A percentile compares a stretch with the other conserved stretches of the same genome.
These are phyloP conservation scores for Paracorniculantispora psalliotae DNA, from an alignment of 2,329 filamentous ascomycete species.

Conservation along the genomic window DNA sequence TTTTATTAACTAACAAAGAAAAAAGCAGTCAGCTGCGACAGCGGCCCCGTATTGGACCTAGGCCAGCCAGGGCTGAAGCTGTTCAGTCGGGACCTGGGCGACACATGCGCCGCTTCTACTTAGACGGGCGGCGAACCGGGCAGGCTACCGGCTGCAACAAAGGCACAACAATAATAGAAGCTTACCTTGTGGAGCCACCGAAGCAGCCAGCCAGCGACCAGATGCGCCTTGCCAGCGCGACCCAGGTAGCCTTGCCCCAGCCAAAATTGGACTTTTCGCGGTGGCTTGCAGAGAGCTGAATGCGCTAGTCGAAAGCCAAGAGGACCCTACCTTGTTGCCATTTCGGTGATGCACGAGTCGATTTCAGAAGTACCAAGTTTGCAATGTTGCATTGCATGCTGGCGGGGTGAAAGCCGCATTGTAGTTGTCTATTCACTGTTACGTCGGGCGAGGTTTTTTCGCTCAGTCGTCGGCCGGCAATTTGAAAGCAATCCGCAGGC, in stretches of 20 bases:
- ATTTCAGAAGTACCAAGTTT: not conserved
- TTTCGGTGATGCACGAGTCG: not conserved
- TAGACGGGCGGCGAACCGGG: not conserved
- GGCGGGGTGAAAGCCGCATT: not conserved
- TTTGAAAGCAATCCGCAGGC: too few relatives aligned
- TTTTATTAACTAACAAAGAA: not conserved
- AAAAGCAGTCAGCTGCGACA: not conserved
- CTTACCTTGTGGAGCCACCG: not conserved
- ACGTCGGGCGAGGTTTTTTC: too few relatives aligned
- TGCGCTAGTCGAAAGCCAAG: slow-evolving; percentile 8
- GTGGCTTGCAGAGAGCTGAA: slow-evolving; percentile 15
- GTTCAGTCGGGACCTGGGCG: not conserved
- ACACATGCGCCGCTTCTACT: not conserved
- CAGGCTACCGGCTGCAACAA: not conserved
- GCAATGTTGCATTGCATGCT: not conserved
- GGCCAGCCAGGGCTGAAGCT: slow-evolving; percentile 4
- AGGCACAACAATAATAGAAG: not conserved
- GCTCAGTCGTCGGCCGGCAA: too few relatives aligned
- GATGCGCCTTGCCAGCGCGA: slow-evolving; percentile 8
- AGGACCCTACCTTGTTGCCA: not conserved
- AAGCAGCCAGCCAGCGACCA: not conserved
- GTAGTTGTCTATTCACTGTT: too few relatives aligned
- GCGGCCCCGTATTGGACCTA: slow-evolving; percentile 5
- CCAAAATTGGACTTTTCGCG: slow-evolving; percentile 8
- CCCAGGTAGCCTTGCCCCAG: not conserved